Evolutionary conservation across 148 eudicot genomes (phyloP).

Genomic region (Vaccinium macrocarpon): DNA sequence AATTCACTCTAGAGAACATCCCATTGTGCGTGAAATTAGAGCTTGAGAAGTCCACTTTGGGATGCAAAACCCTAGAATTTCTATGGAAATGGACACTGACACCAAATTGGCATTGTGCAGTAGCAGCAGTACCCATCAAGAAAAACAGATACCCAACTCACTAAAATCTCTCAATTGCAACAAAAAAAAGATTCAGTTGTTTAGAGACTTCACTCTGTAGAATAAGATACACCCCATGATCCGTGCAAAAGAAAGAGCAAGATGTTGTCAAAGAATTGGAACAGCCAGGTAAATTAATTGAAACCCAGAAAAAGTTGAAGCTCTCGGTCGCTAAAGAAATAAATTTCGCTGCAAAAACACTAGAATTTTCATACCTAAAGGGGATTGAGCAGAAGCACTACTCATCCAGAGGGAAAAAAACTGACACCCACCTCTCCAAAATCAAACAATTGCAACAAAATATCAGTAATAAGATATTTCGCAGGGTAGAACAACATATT

Average conservation of each 20-base stretch:
- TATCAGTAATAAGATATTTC: too few relatives aligned
- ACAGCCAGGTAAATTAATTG: too few relatives aligned
- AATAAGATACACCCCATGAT: background rate
- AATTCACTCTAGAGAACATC: conserved; percentile 29
- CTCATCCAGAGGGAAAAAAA: too few relatives aligned
- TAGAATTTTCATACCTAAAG: too few relatives aligned
- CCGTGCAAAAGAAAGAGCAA: background rate
- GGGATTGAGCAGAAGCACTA: too few relatives aligned
- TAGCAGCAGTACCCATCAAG: conserved; percentile 33
- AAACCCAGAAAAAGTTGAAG: too few relatives aligned
- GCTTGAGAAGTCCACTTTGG: conserved; percentile 24
- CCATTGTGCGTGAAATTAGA: conserved; percentile 23
- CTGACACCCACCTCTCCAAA: too few relatives aligned
- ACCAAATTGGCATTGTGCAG: conserved; percentile 31
- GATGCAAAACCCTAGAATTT: conserved; percentile 25
- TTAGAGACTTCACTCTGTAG: background rate
- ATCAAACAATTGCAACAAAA: too few relatives aligned
- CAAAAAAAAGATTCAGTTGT: background rate
- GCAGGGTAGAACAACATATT: too few relatives aligned
- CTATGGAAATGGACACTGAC: conserved; percentile 28
- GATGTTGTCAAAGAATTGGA: too few relatives aligned
- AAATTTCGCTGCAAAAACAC: too few relatives aligned
- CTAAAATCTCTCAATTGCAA: conserved; percentile 12
- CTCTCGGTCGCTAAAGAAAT: too few relatives aligned
- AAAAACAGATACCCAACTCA: conserved; percentile 19